These are phyloP conservation scores for Alternaria sp. DNA, from an alignment of 2,329 filamentous ascomycete genomes.

Conservation along the genomic window DNA sequence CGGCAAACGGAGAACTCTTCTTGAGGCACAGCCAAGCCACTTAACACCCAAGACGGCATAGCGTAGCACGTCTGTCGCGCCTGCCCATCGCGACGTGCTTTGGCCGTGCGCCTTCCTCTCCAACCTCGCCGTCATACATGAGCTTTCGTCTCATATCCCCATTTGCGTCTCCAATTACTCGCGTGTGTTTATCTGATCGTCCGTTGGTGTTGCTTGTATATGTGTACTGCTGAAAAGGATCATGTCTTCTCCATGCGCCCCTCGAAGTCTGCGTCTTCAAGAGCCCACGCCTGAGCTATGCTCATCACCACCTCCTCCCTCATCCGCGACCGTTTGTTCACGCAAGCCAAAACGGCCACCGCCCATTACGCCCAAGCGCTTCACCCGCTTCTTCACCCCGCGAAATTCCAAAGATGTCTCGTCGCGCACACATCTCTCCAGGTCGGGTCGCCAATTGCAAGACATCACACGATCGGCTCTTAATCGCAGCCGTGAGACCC, in stretches of 20 bases:
- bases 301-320: constrained; percentile 50
- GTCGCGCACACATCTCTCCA: constrained; percentile 40
- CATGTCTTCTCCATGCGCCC: constrained; percentile 42
- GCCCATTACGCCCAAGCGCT: constrained; percentile 61
- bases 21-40: constrained; percentile 5
- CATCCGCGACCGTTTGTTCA: constrained; percentile 38
- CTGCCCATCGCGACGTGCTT: constrained; percentile 20
- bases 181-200: constrained; percentile 9
- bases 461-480: constrained; percentile 60
- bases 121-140: constrained; percentile 19
- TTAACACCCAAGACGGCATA: constrained; percentile 13
- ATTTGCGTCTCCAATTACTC: constrained; percentile 7
- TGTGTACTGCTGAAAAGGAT: constrained; percentile 16
- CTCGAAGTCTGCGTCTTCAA: constrained; percentile 32
- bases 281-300: constrained; percentile 50
- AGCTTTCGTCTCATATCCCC: constrained; percentile 15
- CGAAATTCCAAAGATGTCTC: constrained; percentile 48
- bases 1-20: background rate
- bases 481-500: constrained; percentile 49
- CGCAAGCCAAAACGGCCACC: constrained; percentile 58
- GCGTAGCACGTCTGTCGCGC: constrained; percentile 23
- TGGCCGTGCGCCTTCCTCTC: constrained; percentile 17
- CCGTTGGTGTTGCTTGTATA: constrained; percentile 15
- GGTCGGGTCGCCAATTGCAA: constrained; percentile 57
- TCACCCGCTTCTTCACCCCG: constrained; percentile 62